Conservation (phyloP, 1,284 basidiomycete genomes). For the Vanrija sp. region DNA sequence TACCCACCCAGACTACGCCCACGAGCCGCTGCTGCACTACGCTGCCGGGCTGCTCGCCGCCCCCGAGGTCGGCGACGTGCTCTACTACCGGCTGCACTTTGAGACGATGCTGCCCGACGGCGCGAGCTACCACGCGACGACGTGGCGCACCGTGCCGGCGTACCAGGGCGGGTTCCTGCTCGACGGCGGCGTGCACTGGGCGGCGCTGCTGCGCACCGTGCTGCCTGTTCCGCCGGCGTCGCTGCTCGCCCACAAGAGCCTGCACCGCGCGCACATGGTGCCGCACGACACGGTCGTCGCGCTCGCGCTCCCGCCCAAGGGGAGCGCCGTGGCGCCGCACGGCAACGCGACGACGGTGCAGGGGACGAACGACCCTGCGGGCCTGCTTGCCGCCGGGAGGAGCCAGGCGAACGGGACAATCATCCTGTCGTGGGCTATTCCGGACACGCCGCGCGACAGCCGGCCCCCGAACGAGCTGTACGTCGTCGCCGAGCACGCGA, state of each 20-base stretch:
- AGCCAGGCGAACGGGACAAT: constrained; percentile 38
- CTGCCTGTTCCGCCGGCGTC: constrained; percentile 46
- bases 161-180: constrained; percentile 63
- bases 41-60: constrained; percentile 59
- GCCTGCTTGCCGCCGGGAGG: constrained; percentile 21
- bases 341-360: constrained; percentile 30
- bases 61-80: constrained; percentile 56
- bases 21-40: constrained; percentile 59
- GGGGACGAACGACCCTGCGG: background rate
- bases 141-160: constrained; percentile 76
- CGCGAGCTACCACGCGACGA: constrained; percentile 71
- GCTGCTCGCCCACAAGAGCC: constrained; percentile 62
- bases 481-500: constrained; percentile 36
- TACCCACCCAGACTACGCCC: constrained; percentile 58
- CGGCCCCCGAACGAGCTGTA: constrained; percentile 23
- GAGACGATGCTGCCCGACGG: constrained; percentile 60
- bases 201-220: constrained; percentile 37
- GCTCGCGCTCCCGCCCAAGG: constrained; percentile 54
- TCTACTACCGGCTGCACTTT: constrained; percentile 49
- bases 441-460: constrained; percentile 25
- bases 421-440: constrained; percentile 33
- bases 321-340: constrained; percentile 60
- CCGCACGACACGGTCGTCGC: constrained; percentile 67
- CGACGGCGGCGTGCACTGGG: constrained; percentile 47
- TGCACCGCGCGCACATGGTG: constrained; percentile 64